Base-by-base conservation (phyloP, 257 asterid species). In the Gardenia jasminoides region DNA sequence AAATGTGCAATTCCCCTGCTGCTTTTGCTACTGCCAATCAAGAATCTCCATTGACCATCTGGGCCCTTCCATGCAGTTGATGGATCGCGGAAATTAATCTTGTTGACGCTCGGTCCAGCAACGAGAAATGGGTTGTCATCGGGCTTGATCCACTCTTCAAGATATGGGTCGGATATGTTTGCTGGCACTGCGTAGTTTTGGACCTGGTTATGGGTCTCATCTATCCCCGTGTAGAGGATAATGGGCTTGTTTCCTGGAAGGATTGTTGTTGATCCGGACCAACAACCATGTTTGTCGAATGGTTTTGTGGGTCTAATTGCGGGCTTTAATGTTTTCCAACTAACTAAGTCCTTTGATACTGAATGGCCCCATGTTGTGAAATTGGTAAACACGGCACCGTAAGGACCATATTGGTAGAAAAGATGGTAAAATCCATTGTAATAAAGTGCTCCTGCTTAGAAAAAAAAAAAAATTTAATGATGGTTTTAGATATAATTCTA, bases 241-340 rank as follows among this genome's bases (percentile, higher is more conserved):
- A 85, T 67, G 64, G 89, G 90, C 69, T 81, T 81, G 76, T 84
- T 84, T 1, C 84, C 83, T 1, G 84, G 90, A 7, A 84, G 83
- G 72, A 86, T 66, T 7, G 88, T 88, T 77, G 90, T 86, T 2
- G 92, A 88, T 44, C 92, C 92, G 2, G 90, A 88, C 92, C 92
- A 88, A 22, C 87, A 83, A 33, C 89, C 92, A 11, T 84, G 70
- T 12, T 84, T 70, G 56, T 88, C 92, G 24, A 84, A 83, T 13
- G 76, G 82, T 72, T 87, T 66, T 10, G 92, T 84, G 20, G 90
- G 90, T 61, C 44, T 69, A 9, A 88, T 67, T 28, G 84, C 89
- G 20, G 86, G 86, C 11, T 83, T 74, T 15, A 88, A 54, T 8
- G 41, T 44, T 50, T 83, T 82, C 92, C 92, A 88, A 22, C 85